A percentile compares a stretch with the other conserved stretches of the same genome.
Evolutionary conservation across 495 filamentous ascomycete genomes (phyloP).

Genomic region (Penicillium robsamsonii): DNA sequence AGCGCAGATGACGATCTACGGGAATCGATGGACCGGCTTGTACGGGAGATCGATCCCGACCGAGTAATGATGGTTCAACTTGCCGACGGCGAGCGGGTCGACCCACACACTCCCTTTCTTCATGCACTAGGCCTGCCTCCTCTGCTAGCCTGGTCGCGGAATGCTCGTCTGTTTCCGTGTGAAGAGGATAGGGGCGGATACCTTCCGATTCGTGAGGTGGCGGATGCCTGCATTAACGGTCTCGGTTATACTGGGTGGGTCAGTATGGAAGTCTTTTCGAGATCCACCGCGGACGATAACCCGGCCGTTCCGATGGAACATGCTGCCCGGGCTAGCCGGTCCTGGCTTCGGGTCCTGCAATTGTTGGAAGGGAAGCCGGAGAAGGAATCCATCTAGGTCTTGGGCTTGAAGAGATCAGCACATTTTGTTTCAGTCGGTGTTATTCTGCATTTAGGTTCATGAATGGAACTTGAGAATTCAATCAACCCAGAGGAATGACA

Average conservation of each 20-base stretch:
- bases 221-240: slow-evolving; percentile 53
- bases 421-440: neutral
- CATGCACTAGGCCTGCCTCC: slow-evolving; percentile 13
- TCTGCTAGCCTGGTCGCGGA: slow-evolving; percentile 61
- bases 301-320: slow-evolving; percentile 57
- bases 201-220: slow-evolving; percentile 54
- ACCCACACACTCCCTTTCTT: slow-evolving; percentile 20
- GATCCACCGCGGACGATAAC: slow-evolving; percentile 53
- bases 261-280: slow-evolving; percentile 70
- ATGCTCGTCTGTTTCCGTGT: slow-evolving; percentile 67
- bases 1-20: slow-evolving; percentile 54
- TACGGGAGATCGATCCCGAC: slow-evolving; percentile 50
- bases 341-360: slow-evolving; percentile 50
- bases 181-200: slow-evolving; percentile 65
- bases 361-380: slow-evolving; percentile 8
- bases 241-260: slow-evolving; percentile 69
- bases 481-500: neutral
- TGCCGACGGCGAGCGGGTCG: slow-evolving; percentile 64
- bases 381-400: neutral
- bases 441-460: neutral
- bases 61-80: slow-evolving; percentile 73
- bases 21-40: slow-evolving; percentile 53
- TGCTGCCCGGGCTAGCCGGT: slow-evolving; percentile 56
- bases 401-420: neutral
- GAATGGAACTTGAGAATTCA: neutral